Evolutionary conservation across 768 basidiomycete genomes (phyloP).

Genomic region (Saitozyma sp.): DNA sequence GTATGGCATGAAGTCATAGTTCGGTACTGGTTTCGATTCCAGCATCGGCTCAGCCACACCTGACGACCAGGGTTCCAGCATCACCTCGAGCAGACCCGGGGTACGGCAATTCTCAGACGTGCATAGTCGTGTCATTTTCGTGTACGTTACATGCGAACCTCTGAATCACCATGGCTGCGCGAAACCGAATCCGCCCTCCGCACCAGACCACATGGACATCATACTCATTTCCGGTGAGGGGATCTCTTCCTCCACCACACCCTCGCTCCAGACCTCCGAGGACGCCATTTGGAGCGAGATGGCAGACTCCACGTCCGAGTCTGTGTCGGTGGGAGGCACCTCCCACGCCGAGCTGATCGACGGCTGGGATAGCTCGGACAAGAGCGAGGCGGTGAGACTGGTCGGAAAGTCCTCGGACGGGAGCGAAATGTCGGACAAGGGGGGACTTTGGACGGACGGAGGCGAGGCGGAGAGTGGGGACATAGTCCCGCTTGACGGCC

Average conservation of each 20-base stretch:
- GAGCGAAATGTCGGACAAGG: conserved; percentile 9
- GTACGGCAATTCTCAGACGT: too few relatives aligned
- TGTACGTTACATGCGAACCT: background rate
- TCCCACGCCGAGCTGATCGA: conserved; percentile 16
- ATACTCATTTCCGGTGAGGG: conserved; percentile 4
- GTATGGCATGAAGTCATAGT: too few relatives aligned
- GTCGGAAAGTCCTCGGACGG: conserved; percentile 1
- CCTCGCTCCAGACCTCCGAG: conserved; percentile 14
- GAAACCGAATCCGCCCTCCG: conserved; percentile 36
- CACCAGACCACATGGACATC: conserved; percentile 25
- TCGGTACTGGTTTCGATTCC: too few relatives aligned
- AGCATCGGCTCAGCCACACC: too few relatives aligned
- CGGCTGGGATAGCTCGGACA: conserved; percentile 15
- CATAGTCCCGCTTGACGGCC: conserved; percentile 7
- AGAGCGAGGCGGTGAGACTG: conserved; percentile 17
- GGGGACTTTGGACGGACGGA: conserved; percentile 5
- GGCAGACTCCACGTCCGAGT: conserved; percentile 36
- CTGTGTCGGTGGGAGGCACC: conserved; percentile 26
- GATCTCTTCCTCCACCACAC: conserved; percentile 2
- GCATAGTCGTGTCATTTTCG: too few relatives aligned
- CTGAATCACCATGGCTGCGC: conserved; percentile 33
- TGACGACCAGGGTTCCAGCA: too few relatives aligned
- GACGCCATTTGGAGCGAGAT: conserved; percentile 2
- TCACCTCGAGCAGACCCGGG: too few relatives aligned
- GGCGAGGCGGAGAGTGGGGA: conserved; percentile 2